A percentile compares a stretch with the other conserved stretches of the same genome.
Evolutionary conservation across 2,329 filamentous ascomycete genomes (phyloP).

Genomic region (Thermomyces lanuginosus): DNA sequence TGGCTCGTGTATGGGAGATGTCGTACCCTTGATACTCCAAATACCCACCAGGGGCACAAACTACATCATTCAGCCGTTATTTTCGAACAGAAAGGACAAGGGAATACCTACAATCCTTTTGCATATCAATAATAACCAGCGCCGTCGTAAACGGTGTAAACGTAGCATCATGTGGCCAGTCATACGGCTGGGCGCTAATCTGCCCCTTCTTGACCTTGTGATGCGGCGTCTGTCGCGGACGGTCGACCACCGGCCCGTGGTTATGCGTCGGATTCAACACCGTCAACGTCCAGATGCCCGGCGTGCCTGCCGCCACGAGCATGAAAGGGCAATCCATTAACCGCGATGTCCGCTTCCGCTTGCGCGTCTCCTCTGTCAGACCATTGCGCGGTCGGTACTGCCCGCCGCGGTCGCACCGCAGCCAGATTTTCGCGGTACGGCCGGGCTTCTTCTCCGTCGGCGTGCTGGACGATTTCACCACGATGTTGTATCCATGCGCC

Average conservation of each 20-base stretch:
- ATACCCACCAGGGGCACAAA: slow-evolving; percentile 29
- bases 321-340: slow-evolving; percentile 31
- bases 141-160: slow-evolving; percentile 31
- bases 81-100: not conserved
- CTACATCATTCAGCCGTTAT: slow-evolving; percentile 13
- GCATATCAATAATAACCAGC: slow-evolving; percentile 33
- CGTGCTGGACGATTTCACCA: slow-evolving; percentile 31
- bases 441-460: slow-evolving; percentile 31
- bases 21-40: slow-evolving; percentile 31
- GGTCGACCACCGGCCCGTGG: slow-evolving; percentile 26
- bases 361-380: slow-evolving; percentile 29
- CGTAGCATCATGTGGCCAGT: slow-evolving; percentile 31
- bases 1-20: slow-evolving; percentile 21
- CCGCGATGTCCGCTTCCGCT: slow-evolving; percentile 27
- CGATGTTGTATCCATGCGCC: slow-evolving; percentile 29
- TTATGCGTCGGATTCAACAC: slow-evolving; percentile 28
- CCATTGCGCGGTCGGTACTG: slow-evolving; percentile 30
- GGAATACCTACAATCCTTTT: slow-evolving; percentile 28
- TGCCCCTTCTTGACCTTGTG: slow-evolving; percentile 30
- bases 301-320: slow-evolving; percentile 27
- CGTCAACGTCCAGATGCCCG: slow-evolving; percentile 28
- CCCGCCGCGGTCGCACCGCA: slow-evolving; percentile 29
- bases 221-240: slow-evolving; percentile 24
- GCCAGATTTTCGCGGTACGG: slow-evolving; percentile 29
- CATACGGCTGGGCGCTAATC: slow-evolving; percentile 25